phyloP scores from a whole-genome alignment of 257 asterid genomes.

The Ilex aquifolium region DNA sequence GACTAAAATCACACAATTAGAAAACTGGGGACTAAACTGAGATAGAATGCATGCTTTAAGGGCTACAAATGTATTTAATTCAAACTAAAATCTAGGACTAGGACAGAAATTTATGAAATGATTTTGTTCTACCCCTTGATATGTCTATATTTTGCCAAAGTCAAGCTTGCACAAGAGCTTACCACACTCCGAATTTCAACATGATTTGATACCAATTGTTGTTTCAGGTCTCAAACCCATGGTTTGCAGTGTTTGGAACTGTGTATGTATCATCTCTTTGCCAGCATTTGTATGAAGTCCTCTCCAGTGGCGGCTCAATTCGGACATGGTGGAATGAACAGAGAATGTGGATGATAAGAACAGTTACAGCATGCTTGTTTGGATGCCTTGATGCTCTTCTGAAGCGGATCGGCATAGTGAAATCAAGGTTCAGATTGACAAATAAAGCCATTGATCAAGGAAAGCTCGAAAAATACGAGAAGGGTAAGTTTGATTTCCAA shows the following conservation, averaged over 20 bases:
- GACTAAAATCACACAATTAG: no score
- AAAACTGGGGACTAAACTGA: no score
- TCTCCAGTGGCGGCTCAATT: slow-evolving; percentile 39
- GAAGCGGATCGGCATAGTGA: slow-evolving; percentile 33
- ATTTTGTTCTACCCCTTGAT: no score
- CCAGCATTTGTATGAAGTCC: slow-evolving; percentile 42
- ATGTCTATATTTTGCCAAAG: no score
- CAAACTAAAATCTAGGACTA: no score
- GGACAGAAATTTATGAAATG: no score
- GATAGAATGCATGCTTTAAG: no score
- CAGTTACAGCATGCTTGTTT: slow-evolving; percentile 52
- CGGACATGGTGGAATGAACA: slow-evolving; percentile 58
- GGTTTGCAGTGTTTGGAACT: slow-evolving; percentile 44
- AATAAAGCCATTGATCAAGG: slow-evolving; percentile 59
- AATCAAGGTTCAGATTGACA: slow-evolving; percentile 50
- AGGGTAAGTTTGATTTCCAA: slow-evolving; percentile 52
- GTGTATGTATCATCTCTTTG: slow-evolving; percentile 36
- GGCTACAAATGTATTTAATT: no score
- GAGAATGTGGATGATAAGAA: slow-evolving; percentile 44
- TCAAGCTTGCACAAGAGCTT: no score
- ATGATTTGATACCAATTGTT: background rate
- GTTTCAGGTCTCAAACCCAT: slow-evolving; percentile 37
- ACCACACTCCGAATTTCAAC: no score
- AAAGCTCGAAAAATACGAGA: slow-evolving; percentile 49
- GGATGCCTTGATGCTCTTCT: slow-evolving; percentile 46